Percentiles rank a stretch among this genome's conserved stretches.
Conservation (phyloP, 164 flowering plant species). For the Umbilicus rupestris region DNA sequence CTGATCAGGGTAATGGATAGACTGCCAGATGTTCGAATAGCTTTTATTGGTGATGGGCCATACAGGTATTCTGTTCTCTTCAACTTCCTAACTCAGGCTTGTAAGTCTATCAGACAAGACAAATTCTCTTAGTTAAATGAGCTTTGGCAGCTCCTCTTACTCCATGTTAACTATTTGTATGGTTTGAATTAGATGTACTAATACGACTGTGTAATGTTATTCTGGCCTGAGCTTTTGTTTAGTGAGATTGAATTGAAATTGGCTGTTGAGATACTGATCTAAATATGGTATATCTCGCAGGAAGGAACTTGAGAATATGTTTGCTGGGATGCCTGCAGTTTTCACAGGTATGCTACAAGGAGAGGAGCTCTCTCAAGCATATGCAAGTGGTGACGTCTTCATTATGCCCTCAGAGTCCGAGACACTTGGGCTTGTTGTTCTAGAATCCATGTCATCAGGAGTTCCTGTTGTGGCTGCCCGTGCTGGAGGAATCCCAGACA, state of each 20-base stretch:
- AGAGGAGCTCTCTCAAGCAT: slow-evolving; percentile 93
- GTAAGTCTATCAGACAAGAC: background rate
- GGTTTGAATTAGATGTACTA: background rate
- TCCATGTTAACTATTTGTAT: too few relatives aligned
- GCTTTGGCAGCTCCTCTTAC: background rate
- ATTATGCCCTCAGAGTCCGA: slow-evolving; percentile 98
- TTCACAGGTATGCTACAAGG: slow-evolving; percentile 91
- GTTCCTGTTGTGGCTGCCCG: slow-evolving; percentile 90
- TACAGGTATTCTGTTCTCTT: slow-evolving; percentile 45
- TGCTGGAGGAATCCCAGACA: slow-evolving; percentile 93
- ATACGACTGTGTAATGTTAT: background rate
- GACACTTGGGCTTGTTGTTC: slow-evolving; percentile 91
- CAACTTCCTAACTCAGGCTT: background rate
- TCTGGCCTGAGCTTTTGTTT: background rate
- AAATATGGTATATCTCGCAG: slow-evolving; percentile 23
- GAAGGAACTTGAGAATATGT: slow-evolving; percentile 74
- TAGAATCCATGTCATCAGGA: slow-evolving; percentile 97
- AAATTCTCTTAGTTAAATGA: background rate
- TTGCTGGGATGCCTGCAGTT: slow-evolving; percentile 86
- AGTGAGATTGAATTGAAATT: background rate
- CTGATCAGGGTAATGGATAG: slow-evolving; percentile 78
- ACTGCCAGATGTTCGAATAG: slow-evolving; percentile 83
- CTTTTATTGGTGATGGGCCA: slow-evolving; percentile 97
- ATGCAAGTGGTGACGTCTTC: slow-evolving; percentile 95
- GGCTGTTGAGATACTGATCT: background rate